Evolutionary conservation across 2,329 filamentous ascomycete genomes (phyloP), one percentile per base, ranked within the genome.

Genomic region (Diplodia intermedia): DNA sequence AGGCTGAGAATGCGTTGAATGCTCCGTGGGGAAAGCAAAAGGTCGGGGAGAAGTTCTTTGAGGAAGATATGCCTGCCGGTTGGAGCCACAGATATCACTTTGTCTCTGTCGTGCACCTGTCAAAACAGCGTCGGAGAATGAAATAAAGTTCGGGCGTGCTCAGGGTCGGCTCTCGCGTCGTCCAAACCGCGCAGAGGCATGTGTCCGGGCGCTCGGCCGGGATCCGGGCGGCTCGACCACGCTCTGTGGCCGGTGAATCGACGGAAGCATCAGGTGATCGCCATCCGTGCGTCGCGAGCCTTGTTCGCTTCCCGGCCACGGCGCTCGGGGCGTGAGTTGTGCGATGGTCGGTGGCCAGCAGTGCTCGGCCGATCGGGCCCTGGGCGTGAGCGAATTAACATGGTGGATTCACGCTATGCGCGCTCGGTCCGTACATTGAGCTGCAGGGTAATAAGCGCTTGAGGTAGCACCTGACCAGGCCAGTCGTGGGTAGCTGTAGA

Each of bases 261-360:
- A 15, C 54, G 23, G 54, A 63, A 63, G 47, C 47, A 63, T 63
- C 60, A 63, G 60, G 60, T 63, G 60, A 63, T 63, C 60, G 31
- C 60, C 60, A 43, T 29, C 47, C n/a, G 60, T 63, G 43, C 38
- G 57, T 15, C n/a, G 7, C 7, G 11, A 47, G 43, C 43, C 20
- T 33, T 49, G 47, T 14, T 12, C n/a, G 57, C 12, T 29, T 1
- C 9, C 12, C n/a, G 47, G n/a, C 33, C 54, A 20, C 33, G 18
- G 43, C 43, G 33, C 20, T 23, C 4, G 31, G 54, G 33, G 54
- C 33, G 31, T 11, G 43, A 20, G 31, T 18, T 33, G 14, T 12
- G 57, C 11, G 20, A 33, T 26, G 40, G 15, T 9, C 40, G 14
- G 40, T 26, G 55, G 23, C 36, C 11, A 8, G 38, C n/a, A 23